A percentile compares a stretch with the other conserved stretches of the same genome.
Conservation (phyloP, 495 filamentous ascomycete genomes). For the Xylaria scruposa region DNA sequence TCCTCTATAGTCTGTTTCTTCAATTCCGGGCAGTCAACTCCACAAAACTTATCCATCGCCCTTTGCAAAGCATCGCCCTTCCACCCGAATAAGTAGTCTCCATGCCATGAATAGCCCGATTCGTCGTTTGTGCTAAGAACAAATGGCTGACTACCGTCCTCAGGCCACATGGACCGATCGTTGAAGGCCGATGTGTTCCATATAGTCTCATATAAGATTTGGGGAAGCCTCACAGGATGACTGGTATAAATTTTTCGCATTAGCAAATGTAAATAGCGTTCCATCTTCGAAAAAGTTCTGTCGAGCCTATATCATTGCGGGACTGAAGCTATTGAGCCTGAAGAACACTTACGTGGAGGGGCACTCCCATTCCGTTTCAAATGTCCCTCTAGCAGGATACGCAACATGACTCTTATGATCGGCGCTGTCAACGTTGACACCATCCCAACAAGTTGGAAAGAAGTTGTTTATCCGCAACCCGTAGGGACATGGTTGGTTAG, state of each 20-base stretch:
- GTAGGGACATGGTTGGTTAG: constrained; percentile 38
- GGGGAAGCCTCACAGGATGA: constrained; percentile 40
- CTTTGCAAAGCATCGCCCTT: neutral
- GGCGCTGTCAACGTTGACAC: constrained; percentile 37
- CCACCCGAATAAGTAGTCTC: neutral
- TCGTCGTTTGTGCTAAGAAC: constrained; percentile 34
- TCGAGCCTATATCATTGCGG: neutral
- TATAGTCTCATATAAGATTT: constrained; percentile 45
- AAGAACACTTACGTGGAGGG: neutral
- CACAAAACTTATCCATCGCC: neutral
- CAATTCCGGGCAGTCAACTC: neutral
- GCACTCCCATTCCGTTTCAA: neutral
- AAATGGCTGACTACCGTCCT: constrained; percentile 42
- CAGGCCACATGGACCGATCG: constrained; percentile 48
- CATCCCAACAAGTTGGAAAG: constrained; percentile 41
- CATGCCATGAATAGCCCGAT: neutral
- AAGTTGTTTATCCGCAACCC: constrained; percentile 48
- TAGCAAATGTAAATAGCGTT: constrained; percentile 4
- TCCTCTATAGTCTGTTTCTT: neutral
- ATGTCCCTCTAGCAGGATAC: neutral
- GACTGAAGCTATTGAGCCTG: neutral
- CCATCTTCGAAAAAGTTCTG: neutral
- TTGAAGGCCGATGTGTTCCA: constrained; percentile 46
- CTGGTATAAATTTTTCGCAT: constrained; percentile 38
- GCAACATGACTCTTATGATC: neutral